Percentiles rank a stretch among this genome's conserved stretches.
phyloP scores from a whole-genome alignment of 352 stramenopile genomes.

The Phytophthora constricta region DNA sequence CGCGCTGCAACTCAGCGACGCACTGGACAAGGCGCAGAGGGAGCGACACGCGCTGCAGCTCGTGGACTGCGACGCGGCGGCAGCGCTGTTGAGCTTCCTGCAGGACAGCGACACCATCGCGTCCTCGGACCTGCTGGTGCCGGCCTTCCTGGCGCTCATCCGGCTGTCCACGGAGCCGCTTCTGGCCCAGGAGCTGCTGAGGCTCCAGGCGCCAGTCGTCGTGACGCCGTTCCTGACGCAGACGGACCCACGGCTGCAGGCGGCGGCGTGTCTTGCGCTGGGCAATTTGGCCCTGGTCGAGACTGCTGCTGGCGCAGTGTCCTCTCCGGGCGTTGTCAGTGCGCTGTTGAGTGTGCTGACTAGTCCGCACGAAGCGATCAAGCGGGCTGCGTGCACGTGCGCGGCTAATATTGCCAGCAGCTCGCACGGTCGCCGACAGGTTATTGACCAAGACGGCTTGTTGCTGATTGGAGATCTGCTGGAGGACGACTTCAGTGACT shows the following conservation, averaged over 20 bases:
- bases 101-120: slow-evolving; percentile 53
- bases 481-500: slow-evolving; percentile 57
- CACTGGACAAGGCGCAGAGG: slow-evolving; percentile 30
- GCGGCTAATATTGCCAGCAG: slow-evolving; percentile 61
- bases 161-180: slow-evolving; percentile 58
- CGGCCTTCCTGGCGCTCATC: slow-evolving; percentile 72
- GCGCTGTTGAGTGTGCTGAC: slow-evolving; percentile 50
- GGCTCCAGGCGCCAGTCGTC: slow-evolving; percentile 48
- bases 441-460: slow-evolving; percentile 59
- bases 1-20: slow-evolving; percentile 32
- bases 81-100: slow-evolving; percentile 52
- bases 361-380: slow-evolving; percentile 68
- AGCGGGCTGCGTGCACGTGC: slow-evolving; percentile 58
- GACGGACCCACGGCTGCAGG: slow-evolving; percentile 64
- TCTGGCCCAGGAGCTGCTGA: slow-evolving; percentile 61
- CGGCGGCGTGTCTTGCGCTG: slow-evolving; percentile 63
- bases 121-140: slow-evolving; percentile 62
- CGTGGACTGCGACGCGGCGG: slow-evolving; percentile 61
- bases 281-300: slow-evolving; percentile 70
- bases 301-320: slow-evolving; percentile 33
- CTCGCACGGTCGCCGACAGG: slow-evolving; percentile 42
- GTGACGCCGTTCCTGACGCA: slow-evolving; percentile 53
- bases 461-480: slow-evolving; percentile 54
- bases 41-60: slow-evolving; percentile 59
- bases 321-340: slow-evolving; percentile 44